phyloP scores from a whole-genome alignment of 139 green algal species.

The Nannochloris sp. region DNA sequence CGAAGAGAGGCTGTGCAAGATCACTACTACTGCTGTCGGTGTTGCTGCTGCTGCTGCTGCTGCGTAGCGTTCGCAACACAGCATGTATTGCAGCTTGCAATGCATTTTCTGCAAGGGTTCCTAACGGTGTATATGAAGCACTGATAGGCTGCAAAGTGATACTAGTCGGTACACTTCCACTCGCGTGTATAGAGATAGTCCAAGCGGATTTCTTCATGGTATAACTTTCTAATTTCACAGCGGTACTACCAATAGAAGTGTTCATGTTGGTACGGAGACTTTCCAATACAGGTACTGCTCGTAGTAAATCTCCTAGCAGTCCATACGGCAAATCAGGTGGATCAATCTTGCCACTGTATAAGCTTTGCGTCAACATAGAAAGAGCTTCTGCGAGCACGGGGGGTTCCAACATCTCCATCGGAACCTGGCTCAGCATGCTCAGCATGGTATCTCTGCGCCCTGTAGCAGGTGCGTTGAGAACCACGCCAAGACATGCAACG shows the following conservation, averaged over 20 bases:
- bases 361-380: conserved; percentile 2
- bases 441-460: conserved; percentile 3
- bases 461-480: background rate
- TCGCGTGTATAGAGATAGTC: no score
- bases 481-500: conserved; percentile 23
- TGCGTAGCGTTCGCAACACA: conserved; percentile 12
- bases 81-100: background rate
- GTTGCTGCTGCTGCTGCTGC: background rate
- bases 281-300: background rate
- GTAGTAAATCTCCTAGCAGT: conserved; percentile 3
- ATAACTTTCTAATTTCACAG: no score
- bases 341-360: background rate
- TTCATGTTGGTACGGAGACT: no score
- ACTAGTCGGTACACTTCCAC: no score
- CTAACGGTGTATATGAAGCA: background rate
- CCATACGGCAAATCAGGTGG: conserved; percentile 3
- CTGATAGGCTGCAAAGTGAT: background rate
- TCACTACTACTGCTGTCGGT: conserved; percentile 11
- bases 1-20: conserved; percentile 11
- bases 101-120: background rate
- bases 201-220: no score
- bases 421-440: conserved; percentile 19
- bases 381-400: conserved; percentile 15
- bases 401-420: conserved; percentile 4
- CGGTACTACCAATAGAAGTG: no score